Percentiles rank a stretch among this genome's conserved stretches.
These are phyloP conservation scores for Cladosporium sphaerospermum DNA, from an alignment of 2,329 filamentous ascomycete genomes.

Conservation along the genomic window DNA sequence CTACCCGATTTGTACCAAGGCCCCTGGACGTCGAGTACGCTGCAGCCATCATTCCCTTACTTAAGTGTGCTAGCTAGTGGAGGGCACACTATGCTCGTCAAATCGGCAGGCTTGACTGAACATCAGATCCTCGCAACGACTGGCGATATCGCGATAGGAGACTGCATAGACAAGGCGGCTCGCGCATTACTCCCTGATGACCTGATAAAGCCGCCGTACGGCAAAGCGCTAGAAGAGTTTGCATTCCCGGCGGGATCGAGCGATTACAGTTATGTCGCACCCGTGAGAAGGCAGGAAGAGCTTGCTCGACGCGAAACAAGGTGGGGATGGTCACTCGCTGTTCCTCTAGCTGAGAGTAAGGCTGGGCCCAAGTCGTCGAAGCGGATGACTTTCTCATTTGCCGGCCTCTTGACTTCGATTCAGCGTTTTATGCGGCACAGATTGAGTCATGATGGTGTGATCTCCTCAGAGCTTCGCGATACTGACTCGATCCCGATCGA, in stretches of 20 bases:
- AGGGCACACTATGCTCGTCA: constrained; percentile 82
- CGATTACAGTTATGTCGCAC: constrained; percentile 54
- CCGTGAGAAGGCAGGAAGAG: constrained; percentile 53
- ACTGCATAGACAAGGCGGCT: constrained; percentile 82
- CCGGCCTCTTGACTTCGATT: constrained; percentile 61
- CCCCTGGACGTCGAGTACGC: not conserved
- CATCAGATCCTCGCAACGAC: constrained; percentile 70
- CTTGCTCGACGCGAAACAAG: constrained; percentile 39
- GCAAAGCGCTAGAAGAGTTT: constrained; percentile 69
- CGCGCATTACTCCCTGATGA: constrained; percentile 64
- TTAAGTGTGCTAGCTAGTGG: constrained; percentile 84
- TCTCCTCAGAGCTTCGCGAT: constrained; percentile 28
- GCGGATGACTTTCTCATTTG: constrained; percentile 65
- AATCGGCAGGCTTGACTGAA: constrained; percentile 59
- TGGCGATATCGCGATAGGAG: constrained; percentile 79
- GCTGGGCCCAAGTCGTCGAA: constrained; percentile 29
- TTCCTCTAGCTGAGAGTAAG: constrained; percentile 57
- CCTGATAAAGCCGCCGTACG: constrained; percentile 69
- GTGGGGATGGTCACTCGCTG: constrained; percentile 63
- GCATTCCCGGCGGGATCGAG: constrained; percentile 54
- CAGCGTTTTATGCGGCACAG: constrained; percentile 47
- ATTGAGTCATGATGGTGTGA: constrained; percentile 20
- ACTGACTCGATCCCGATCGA: constrained; percentile 41
- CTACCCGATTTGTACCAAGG: constrained; percentile 1
- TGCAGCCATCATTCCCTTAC: constrained; percentile 66